phyloP scores from a whole-genome alignment of 2,329 filamentous ascomycete species.

The Ascochyta clinopodiicola region DNA sequence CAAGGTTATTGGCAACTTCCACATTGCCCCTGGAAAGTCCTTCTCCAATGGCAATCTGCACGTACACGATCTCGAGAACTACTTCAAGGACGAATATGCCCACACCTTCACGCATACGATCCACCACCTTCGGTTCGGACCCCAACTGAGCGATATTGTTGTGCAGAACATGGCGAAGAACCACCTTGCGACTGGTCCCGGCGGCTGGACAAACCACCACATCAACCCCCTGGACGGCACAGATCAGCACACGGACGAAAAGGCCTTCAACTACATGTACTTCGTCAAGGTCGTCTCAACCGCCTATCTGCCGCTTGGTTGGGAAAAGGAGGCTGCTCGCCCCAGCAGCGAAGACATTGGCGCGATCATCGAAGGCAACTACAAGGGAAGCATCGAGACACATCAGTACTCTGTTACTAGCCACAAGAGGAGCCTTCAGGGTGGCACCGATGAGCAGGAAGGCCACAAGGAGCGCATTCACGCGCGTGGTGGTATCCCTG shows the following conservation, averaged over 20 bases:
- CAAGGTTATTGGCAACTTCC: constrained; percentile 98
- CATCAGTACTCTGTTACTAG: constrained; percentile 98
- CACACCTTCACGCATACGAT: constrained; percentile 92
- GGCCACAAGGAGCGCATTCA: constrained; percentile 93
- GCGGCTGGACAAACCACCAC: constrained; percentile 85
- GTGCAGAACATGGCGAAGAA: constrained; percentile 48
- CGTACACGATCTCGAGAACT: constrained; percentile 96
- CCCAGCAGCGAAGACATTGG: constrained; percentile 55
- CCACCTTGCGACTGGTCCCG: constrained; percentile 63
- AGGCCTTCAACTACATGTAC: constrained; percentile 97
- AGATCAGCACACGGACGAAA: constrained; percentile 76
- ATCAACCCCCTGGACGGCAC: constrained; percentile 87
- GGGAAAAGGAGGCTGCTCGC: constrained; percentile 65
- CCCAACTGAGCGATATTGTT: constrained; percentile 80
- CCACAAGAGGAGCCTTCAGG: constrained; percentile 85
- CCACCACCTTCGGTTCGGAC: constrained; percentile 90
- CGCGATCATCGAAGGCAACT: constrained; percentile 55
- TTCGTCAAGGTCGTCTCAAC: constrained; percentile 98
- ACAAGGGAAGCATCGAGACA: constrained; percentile 89
- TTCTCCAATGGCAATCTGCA: constrained; percentile 98
- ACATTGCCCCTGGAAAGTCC: constrained; percentile 92
- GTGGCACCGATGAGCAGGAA: constrained; percentile 83
- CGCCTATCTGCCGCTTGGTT: constrained; percentile 89
- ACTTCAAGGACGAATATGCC: constrained; percentile 73
- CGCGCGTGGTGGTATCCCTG: constrained; percentile 88